Conservation (phyloP, 768 basidiomycete species). For the Tremella yokohamensis region DNA sequence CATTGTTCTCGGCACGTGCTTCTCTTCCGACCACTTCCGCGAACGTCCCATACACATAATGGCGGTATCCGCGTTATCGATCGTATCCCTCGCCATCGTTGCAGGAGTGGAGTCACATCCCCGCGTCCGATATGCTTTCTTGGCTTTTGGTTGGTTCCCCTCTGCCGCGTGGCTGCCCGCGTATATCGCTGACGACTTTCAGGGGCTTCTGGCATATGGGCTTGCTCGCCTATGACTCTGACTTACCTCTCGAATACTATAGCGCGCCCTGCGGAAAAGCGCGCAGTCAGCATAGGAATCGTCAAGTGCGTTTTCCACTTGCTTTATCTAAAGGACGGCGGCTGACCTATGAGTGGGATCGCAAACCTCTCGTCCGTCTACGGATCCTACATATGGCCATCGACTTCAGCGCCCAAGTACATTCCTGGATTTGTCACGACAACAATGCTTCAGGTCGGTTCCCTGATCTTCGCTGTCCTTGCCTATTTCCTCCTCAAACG, state of each 20-base stretch:
- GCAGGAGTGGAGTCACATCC: conserved; percentile 20
- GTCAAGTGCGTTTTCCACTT: conserved; percentile 24
- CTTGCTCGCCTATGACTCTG: conserved; percentile 25
- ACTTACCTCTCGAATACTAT: conserved; percentile 40
- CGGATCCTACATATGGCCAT: conserved; percentile 33
- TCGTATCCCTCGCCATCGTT: conserved; percentile 40
- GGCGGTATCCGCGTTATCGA: conserved; percentile 14
- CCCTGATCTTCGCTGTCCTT: conserved; percentile 7
- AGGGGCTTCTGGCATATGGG: conserved; percentile 35
- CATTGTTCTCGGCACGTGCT: conserved; percentile 28
- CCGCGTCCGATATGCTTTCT: conserved; percentile 41
- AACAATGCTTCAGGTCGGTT: conserved; percentile 17
- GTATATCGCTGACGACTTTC: not conserved
- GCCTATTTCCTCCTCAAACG: conserved; percentile 11
- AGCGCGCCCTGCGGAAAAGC: conserved; percentile 31
- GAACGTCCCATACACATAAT: conserved; percentile 40
- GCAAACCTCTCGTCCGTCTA: conserved; percentile 19
- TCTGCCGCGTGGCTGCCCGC: not conserved
- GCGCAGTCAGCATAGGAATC: conserved; percentile 34
- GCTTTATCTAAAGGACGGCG: not conserved
- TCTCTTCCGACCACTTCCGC: conserved; percentile 36
- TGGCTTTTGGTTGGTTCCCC: conserved; percentile 25
- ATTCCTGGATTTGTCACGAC: conserved; percentile 26
- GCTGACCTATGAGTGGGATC: conserved; percentile 8
- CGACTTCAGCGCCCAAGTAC: conserved; percentile 20